A percentile compares a stretch with the other conserved stretches of the same genome.
These are phyloP conservation scores for Candolleomyces eurysporus DNA, from an alignment of 768 basidiomycete genomes.

Conservation along the genomic window DNA sequence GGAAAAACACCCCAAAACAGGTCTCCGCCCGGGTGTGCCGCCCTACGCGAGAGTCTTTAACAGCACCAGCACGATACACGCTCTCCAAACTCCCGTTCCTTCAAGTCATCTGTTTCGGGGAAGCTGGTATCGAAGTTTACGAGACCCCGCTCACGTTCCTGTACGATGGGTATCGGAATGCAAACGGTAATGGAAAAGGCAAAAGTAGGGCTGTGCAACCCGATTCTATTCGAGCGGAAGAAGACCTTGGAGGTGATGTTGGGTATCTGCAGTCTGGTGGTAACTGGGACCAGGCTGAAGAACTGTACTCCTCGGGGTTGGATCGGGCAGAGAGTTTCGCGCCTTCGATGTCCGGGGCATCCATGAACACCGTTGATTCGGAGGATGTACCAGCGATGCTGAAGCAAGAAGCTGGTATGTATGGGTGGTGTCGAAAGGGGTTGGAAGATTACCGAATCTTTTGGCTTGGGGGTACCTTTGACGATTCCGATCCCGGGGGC, in stretches of 20 bases:
- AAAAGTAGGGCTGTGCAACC: constrained; percentile 46
- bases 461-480: constrained; percentile 67
- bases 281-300: constrained; percentile 47
- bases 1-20: constrained; percentile 57
- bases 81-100: constrained; percentile 42
- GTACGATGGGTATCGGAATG: constrained; percentile 13
- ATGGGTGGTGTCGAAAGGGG: constrained; percentile 78
- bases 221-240: constrained; percentile 52
- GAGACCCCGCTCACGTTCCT: constrained; percentile 60
- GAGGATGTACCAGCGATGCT: constrained; percentile 46
- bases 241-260: constrained; percentile 62
- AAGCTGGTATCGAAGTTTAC: constrained; percentile 71
- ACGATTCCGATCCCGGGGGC: neutral
- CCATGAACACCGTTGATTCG: constrained; percentile 52
- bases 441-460: constrained; percentile 76
- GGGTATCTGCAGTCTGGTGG: constrained; percentile 56
- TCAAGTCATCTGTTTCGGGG: constrained; percentile 68
- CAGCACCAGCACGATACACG: constrained; percentile 14
- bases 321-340: constrained; percentile 43
- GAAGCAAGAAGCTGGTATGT: constrained; percentile 62
- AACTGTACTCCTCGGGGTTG: constrained; percentile 33
- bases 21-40: constrained; percentile 53
- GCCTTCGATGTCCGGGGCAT: constrained; percentile 41
- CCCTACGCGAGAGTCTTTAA: constrained; percentile 22
- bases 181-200: constrained; percentile 35